Conservation (phyloP, 2,329 filamentous ascomycete species). For the Fusarium coffeatum region DNA sequence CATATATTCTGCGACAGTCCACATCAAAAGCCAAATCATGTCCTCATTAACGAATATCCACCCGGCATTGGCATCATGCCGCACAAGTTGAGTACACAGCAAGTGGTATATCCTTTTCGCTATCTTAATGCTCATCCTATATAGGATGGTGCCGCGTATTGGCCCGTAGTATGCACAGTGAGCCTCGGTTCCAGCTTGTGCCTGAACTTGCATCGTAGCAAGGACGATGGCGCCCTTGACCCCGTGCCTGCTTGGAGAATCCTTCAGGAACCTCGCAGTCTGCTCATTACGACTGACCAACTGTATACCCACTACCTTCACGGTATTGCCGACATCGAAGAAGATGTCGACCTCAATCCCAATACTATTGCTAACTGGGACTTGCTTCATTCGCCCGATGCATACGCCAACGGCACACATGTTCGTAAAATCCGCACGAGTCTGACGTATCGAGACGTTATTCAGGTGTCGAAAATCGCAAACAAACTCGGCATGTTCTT, state of each 20-base stretch:
- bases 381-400: slow-evolving; percentile 65
- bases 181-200: slow-evolving; percentile 83
- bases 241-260: slow-evolving; percentile 66
- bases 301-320: slow-evolving; percentile 80
- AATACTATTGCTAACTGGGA: slow-evolving; percentile 78
- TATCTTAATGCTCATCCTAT: slow-evolving; percentile 50
- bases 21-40: slow-evolving; percentile 85
- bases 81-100: slow-evolving; percentile 71
- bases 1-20: slow-evolving; percentile 73
- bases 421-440: slow-evolving; percentile 73
- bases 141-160: slow-evolving; percentile 84
- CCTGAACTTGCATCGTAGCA: slow-evolving; percentile 78
- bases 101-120: slow-evolving; percentile 19
- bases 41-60: slow-evolving; percentile 91
- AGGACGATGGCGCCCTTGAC: slow-evolving; percentile 68
- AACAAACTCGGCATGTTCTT: slow-evolving; percentile 69
- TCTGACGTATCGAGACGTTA: slow-evolving; percentile 86
- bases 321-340: slow-evolving; percentile 74
- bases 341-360: slow-evolving; percentile 73
- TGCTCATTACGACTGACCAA: slow-evolving; percentile 76
- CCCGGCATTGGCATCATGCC: slow-evolving; percentile 95
- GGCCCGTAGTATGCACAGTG: slow-evolving; percentile 89
- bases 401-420: slow-evolving; percentile 64
- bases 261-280: slow-evolving; percentile 84
- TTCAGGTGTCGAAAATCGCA: slow-evolving; percentile 81